Evolutionary conservation across 192 early-diverging fungal genomes (phyloP).

Genomic region (Coemansia sp.): DNA sequence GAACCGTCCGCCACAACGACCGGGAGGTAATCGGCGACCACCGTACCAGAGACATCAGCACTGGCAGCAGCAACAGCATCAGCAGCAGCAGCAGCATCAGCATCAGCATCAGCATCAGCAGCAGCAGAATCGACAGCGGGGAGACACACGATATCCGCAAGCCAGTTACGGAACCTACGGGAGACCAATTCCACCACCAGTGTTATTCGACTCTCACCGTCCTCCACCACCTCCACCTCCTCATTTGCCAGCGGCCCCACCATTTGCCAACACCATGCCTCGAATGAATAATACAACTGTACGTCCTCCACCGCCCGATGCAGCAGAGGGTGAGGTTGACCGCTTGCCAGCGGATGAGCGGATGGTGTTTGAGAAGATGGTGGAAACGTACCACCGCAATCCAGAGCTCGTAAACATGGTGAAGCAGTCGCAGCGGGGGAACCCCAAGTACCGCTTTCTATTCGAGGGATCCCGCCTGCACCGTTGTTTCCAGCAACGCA

Average conservation of each 20-base stretch:
- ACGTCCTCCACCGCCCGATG: neutral
- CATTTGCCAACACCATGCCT: too few relatives aligned
- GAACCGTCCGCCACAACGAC: constrained; percentile 5
- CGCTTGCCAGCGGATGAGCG: constrained; percentile 17
- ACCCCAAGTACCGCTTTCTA: constrained; percentile 38
- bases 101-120: neutral
- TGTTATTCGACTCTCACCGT: neutral
- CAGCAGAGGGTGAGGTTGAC: neutral
- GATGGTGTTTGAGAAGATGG: constrained; percentile 37
- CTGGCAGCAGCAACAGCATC: neutral
- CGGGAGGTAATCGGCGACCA: neutral
- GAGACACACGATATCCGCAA: constrained; percentile 1
- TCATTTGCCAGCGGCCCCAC: too few relatives aligned
- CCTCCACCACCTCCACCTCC: neutral
- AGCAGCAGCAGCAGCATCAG: constrained; percentile 4
- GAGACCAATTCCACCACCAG: constrained; percentile 5
- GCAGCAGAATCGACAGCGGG: constrained; percentile 3
- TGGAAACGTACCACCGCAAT: constrained; percentile 21
- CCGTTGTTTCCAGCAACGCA: constrained; percentile 23
- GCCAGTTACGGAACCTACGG: too few relatives aligned
- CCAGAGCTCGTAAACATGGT: constrained; percentile 35
- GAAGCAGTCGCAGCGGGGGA: constrained; percentile 14
- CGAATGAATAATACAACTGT: neutral
- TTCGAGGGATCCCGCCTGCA: constrained; percentile 24
- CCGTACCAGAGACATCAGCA: neutral